Base-by-base conservation (phyloP, 2,329 filamentous ascomycete species). In the Corinectria fuckeliana region DNA sequence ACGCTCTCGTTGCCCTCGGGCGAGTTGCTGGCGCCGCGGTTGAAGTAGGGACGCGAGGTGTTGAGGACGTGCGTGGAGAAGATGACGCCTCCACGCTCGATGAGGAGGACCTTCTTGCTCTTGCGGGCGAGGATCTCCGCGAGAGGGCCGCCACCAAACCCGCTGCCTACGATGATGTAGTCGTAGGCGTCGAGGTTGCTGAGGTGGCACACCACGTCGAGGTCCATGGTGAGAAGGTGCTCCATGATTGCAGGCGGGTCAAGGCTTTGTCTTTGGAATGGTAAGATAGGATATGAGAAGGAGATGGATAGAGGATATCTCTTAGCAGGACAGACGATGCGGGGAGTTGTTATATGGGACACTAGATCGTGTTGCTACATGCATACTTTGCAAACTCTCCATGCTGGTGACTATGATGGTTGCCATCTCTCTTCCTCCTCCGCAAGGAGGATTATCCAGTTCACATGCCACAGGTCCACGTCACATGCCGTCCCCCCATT, bases 61-160 rank as follows among this genome's bases (percentile, higher is more conserved):
- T 66, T 65, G 16, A 66, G 60, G 3, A 65, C 63, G 2, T 66
- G 63, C 0, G 62, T 65, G 1, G 63, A 66, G 39, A 66, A 66
- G 6, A 66, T 66, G 18, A 66, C 56, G 2, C 56, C 52, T 16
- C 63, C 63, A 0, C 63, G 50, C 44, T 65, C 63, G 1, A 66
- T 65, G 7, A 65, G 14, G 5, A 66, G 30, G 5, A 66, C 62
- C 26, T 65, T 66, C n/a, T 63, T 45, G 4, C 58, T 16, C 3
- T 60, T 34, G 5, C 52, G 25, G 1, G 58, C 60, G 1, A 66
- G 60, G 3, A 50, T 28, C 25, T 66, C 63, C 1, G 63, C 63
- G 3, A 66, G 3, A 1, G 63, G 63, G 2, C 62, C 63, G 10
- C 63, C 63, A 0, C 62, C 63, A 1, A 66, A 66, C 2, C 63